Base-by-base conservation (phyloP, 495 filamentous ascomycete species). In the Aspergillus bertholletiae region DNA sequence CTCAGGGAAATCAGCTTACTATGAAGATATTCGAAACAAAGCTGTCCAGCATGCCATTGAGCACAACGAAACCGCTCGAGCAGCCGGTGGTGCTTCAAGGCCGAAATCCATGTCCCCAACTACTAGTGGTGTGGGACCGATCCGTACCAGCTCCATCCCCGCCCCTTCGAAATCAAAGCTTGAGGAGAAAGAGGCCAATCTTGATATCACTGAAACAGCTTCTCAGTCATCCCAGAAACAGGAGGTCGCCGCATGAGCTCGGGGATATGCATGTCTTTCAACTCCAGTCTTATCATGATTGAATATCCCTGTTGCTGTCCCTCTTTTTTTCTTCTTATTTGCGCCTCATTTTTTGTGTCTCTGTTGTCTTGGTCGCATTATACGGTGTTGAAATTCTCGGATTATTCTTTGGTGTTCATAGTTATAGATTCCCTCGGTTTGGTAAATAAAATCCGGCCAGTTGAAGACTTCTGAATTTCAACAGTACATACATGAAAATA, bases 41-140 rank as follows among this genome's bases (percentile, higher is more conserved):
- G 77, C 79, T 39, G 74, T 80, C 22, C 76, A 81, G 53, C 80
- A 80, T 30, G 80, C 79, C 13, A 80, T 78, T 53, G 68, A 74
- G 27, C 79, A 78, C 24, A 78, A 73, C 44, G 70, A 76, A 46
- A 62, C 74, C 35, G 76, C 76, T 40, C 63, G 70, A 39, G 77
- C 76, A 12, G 76, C 76, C 27, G 70, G 77, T 17, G 66, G 64
- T 15, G 58, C 60, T 20, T 51, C 57, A 5, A 54, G 73, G n/a
- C 53, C 54, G 8, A 77, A 77, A 57, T 37, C 62, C 15, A 51
- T 53, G 13, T 59, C 68, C 12, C 54, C 68, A 8, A 49, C 52
- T 34, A 28, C 53, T 5, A 61, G 61, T 32, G 62, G 56, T 22
- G 62, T 61, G 17, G 73, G 74, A 34, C 74, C 74, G 2, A 71